Base-by-base conservation (phyloP, 2,329 filamentous ascomycete genomes). In the Cladosporium sp. region DNA sequence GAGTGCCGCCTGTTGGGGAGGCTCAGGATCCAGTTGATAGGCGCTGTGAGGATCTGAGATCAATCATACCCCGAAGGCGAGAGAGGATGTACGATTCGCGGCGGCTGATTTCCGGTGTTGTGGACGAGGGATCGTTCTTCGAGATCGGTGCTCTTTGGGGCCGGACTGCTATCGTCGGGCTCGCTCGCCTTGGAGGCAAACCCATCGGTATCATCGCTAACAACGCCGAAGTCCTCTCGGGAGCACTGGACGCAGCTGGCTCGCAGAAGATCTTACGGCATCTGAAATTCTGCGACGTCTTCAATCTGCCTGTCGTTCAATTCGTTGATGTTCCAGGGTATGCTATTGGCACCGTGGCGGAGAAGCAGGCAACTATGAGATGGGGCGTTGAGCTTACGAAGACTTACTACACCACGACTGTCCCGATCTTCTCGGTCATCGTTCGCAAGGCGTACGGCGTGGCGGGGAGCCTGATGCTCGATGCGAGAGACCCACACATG, bases 71-170 rank as follows among this genome's bases (percentile, higher is more conserved):
- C 0, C 79, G 87, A 8, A 80, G 82, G 14, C 81, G 84, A 65
- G 83, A 85, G 49, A 78, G 87, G 10, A 88, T 86, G 84, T 89
- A 88, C 70, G 83, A 88, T 67, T 80, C 86, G 0, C 79, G 83
- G 7, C 82, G 80, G 1, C 84, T 89, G 66, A 87, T 89, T 66
- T 79, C 76, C 0, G 82, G 80, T 2, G 82, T 89, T 0, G 82
- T 88, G 0, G 87, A 89, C 68, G 67, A 70, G 2, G 80, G 72
- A 26, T 85, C 82, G 0, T 89, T 85, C 80, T 89, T 89, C 73
- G 87, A 89, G 68, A 89, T 89, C 56, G 87, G 87, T 4, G 73
- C 81, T 0, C 79, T 88, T 1, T 89, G 87, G 87, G 87, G 87
- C 5, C 83, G 81, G 1, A 88, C 86, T 0, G 82, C 85, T 0